Conservation (phyloP, 2,329 filamentous ascomycete genomes). For the Rutstroemia sp. region DNA sequence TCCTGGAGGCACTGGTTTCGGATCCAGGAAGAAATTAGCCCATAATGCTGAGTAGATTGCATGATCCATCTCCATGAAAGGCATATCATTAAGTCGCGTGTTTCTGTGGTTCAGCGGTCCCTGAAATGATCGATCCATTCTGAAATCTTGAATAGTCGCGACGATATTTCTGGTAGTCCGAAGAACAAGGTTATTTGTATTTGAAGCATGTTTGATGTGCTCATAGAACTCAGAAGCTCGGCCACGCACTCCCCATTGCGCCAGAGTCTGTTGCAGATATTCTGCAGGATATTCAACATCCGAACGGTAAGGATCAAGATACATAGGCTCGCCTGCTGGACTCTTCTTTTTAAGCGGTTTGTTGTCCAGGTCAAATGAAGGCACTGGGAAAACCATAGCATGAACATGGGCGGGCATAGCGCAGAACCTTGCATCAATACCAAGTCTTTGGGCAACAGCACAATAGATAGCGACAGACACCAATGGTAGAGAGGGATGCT, state of each 20-base stretch:
- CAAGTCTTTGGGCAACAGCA: conserved; percentile 65
- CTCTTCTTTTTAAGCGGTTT: conserved; percentile 32
- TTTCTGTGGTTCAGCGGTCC: conserved; percentile 2
- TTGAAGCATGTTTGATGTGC: conserved; percentile 56
- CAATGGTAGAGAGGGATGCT: conserved; percentile 76
- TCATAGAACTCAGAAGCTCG: conserved; percentile 31
- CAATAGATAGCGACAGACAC: conserved; percentile 85
- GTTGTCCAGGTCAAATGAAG: conserved; percentile 54
- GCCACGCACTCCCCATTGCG: conserved; percentile 36
- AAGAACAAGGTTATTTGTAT: conserved; percentile 58
- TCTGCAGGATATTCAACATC: conserved; percentile 56
- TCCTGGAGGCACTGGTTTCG: conserved; percentile 16
- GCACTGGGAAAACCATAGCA: conserved; percentile 60
- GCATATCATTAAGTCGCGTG: conserved; percentile 27
- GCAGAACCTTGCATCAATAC: conserved; percentile 69
- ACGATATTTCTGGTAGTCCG: conserved; percentile 77
- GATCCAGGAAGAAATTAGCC: conserved; percentile 31
- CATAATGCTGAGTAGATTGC: conserved; percentile 34
- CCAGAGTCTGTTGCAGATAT: conserved; percentile 53
- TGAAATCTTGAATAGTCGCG: conserved; percentile 54
- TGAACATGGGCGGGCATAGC: conserved; percentile 82
- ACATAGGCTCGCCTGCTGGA: conserved; percentile 52
- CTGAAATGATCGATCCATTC: conserved; percentile 7
- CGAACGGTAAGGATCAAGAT: conserved; percentile 73
- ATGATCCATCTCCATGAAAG: conserved; percentile 30